Evolutionary conservation across 2,329 filamentous ascomycete species (phyloP).

Genomic region (Ophiostoma tasmaniense): DNA sequence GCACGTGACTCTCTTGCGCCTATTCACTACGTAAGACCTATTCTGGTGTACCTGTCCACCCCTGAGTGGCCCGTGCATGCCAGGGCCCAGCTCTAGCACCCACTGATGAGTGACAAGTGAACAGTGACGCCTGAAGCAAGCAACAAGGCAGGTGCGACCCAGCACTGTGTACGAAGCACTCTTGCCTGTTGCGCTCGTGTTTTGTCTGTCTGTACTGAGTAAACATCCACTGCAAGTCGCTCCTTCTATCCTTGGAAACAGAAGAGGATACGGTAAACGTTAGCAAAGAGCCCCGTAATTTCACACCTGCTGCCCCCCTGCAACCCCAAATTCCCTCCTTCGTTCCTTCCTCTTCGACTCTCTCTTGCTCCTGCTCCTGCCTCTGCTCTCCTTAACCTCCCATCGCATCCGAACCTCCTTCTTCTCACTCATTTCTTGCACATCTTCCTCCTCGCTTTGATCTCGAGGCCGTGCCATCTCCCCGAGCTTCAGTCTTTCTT

Average conservation of each 20-base stretch:
- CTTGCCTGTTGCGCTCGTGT: neutral
- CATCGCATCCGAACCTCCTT: constrained; percentile 16
- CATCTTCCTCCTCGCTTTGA: neutral
- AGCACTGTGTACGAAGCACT: constrained; percentile 4
- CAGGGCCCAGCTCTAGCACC: neutral
- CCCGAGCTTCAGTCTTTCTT: constrained; percentile 8
- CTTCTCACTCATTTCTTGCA: constrained; percentile 3
- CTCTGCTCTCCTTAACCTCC: constrained; percentile 4
- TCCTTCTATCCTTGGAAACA: constrained; percentile 14
- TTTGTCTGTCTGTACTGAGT: too few relatives aligned
- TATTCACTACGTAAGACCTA: neutral
- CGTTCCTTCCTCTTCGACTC: constrained; percentile 6
- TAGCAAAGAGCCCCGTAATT: constrained; percentile 18
- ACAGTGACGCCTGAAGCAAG: neutral
- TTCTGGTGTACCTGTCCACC: constrained; percentile 13
- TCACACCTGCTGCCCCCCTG: constrained; percentile 11
- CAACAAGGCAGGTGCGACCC: constrained; percentile 15
- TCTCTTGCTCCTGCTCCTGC: constrained; percentile 4
- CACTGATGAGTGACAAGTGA: neutral
- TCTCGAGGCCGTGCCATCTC: neutral
- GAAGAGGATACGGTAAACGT: constrained; percentile 20
- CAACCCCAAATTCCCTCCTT: constrained; percentile 14
- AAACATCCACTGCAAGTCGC: constrained; percentile 7
- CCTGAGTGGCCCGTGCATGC: constrained; percentile 20
- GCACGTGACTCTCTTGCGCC: constrained; percentile 18